phyloP scores from a whole-genome alignment of 257 asterid species.

The Leonotis leonurus region DNA sequence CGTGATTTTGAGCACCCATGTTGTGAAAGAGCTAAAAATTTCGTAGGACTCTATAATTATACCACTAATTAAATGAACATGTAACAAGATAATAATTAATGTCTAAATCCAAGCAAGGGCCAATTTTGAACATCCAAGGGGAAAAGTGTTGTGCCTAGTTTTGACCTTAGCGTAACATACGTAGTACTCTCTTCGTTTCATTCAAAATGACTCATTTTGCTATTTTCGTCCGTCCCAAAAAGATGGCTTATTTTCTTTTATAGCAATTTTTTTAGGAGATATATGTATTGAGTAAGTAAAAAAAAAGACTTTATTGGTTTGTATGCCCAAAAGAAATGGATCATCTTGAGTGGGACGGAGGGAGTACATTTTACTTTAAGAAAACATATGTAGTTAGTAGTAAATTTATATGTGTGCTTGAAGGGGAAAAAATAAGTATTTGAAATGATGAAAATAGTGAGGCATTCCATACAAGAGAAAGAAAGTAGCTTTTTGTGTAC shows the following conservation, averaged over 20 bases:
- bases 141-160: neutral
- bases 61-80: neutral
- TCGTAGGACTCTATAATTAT: neutral
- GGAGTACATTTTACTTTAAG: too few species aligned
- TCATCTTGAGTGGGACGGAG: too few species aligned
- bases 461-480: neutral
- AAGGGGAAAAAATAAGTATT: neutral
- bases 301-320: too few species aligned
- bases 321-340: too few species aligned
- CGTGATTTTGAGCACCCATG: neutral
- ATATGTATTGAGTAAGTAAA: too few species aligned
- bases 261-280: too few species aligned
- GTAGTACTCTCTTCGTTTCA: too few species aligned
- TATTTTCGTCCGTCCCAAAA: too few species aligned
- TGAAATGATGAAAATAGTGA: conserved; percentile 11
- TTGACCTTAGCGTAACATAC: too few species aligned
- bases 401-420: neutral
- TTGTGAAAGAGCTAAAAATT: neutral
- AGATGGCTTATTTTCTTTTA: too few species aligned
- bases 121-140: conserved; percentile 5
- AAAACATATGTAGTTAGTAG: too few species aligned
- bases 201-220: too few species aligned
- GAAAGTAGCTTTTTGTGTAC: neutral
- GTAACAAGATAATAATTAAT: neutral
- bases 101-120: neutral